Base-by-base conservation (phyloP, 2,329 filamentous ascomycete species). In the Cladosporium sp. region DNA sequence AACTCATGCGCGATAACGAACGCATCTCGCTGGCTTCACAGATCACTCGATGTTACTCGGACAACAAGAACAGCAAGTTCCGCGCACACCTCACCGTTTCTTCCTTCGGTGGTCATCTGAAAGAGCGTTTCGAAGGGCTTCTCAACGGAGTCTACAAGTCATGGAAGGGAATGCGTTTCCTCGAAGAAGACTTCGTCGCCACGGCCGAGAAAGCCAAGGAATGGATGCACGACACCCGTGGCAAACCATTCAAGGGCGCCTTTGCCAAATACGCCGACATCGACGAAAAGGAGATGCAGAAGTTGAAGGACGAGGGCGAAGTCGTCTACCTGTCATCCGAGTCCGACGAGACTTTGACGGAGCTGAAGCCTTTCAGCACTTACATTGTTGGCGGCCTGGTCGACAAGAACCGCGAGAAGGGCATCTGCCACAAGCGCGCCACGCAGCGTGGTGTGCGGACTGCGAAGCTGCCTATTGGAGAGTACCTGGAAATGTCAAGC, bases 381-480 rank as follows among this genome's bases (percentile, higher is more conserved):
- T 98, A 98, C 68, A 85, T 98, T 55, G 86, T 98, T 50, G 93
- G 93, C 30, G 93, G 92, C 0, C 76, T 98, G 30, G 93, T 98
- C 20, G 93, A 98, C 72, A 91, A 91, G 71, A 98, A 98, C 69
- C 81, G 93, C 38, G 85, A 98, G 69, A 98, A 98, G 73, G 90
- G 88, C 1, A 77, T 98, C 32, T 98, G 93, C 70, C 90, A 95
- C 75, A 85, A 84, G 60, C 78, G 86, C 13, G 93, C 93, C 0
- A 75, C 79, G 47, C 81, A 85, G 49, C 78, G 78, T 54, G 87
- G 87, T 0, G 82, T 98, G 59, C 85, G 85, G 56, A 97, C 93
- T 0, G 93, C 92, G 2, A 91, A 89, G 65, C 69, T 98, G 49
- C 93, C 93, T 0, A 97, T 98, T 60, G 89, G 90, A n/a, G 84